Base-by-base conservation (phyloP, 2,329 filamentous ascomycete genomes). In the Fusarium sp. region DNA sequence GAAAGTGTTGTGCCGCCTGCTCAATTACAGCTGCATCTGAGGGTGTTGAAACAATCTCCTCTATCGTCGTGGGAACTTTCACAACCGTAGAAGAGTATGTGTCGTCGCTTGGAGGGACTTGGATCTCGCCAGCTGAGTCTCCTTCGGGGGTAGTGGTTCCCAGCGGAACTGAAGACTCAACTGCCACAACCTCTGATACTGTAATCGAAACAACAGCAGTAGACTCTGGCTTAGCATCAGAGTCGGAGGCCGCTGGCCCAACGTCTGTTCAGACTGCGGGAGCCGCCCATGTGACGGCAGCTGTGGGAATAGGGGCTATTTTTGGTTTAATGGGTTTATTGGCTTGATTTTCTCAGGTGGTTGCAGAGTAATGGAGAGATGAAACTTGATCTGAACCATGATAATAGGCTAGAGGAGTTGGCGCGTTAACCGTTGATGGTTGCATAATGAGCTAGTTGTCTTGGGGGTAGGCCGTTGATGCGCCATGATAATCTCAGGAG, bases 311-410 rank as follows among this genome's bases (percentile, higher is more conserved):
- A 45, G 63, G 69, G 34, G 69, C 60, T 42, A 34, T 71, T 19
- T 39, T 71, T 39, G 69, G 68, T 39, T 32, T 71, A 29, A 58
- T 71, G 57, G 63, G 56, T 28, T 45, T 70, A n/a, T 60, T 70
- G 50, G 65, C 42, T 48, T 71, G 46, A 69, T 42, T 44, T 10
- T 34, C n/a, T 45, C 24, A 31, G 31, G 42, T 11, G 44, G 41
- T 22, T 40, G 15, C 15, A 51, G 35, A 46, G n/a, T 12, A 47
- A 9, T 6, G 45, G 36, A 53, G 25, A 25, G 24, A 52, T 25
- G 9, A 28, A 31, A 22, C 25, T 38, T 22, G 54, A 35, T 53
- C 53, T 61, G 46, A 59, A 59, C 50, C 53, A 47, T 58, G 50
- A 34, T 40, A 46, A 53, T 47, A 41, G 29, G 38, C 38, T 41